Evolutionary conservation across 2,329 filamentous ascomycete genomes (phyloP), one percentile per base, ranked within the genome.

Genomic region (Dactylellina parvicollis): DNA sequence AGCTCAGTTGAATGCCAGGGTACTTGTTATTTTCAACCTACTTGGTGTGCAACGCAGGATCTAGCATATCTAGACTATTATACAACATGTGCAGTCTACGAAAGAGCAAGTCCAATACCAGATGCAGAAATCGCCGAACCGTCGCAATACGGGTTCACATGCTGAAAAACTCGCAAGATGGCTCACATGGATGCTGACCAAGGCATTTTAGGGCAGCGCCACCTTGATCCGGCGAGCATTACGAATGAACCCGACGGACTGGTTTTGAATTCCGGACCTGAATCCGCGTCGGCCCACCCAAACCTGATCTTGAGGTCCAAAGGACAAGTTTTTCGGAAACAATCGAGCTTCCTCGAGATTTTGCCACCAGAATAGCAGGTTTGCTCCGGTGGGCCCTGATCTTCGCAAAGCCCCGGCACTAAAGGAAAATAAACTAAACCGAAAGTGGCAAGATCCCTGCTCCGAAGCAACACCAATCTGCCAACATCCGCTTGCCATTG

Each of bases 401-500:
- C 49, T 49, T 72, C 67, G 67, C 67, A 64, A 72, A 72, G 67
- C 67, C 64, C 67, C 66, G 66, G 66, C 66, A 64, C 66, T 64
- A 72, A 22, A 52, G 18, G 2, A 3, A 30, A 34, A 24, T 20
- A 38, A 22, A 34, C 44, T 46, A 26, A 64, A 28, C 66, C 30
- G 7, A 32, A 72, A 59, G 22, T 34, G 66, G 66, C 24, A 61
- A 28, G 28, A 42, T 10, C 59, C 52, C 52, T 54, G 56, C 22
- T 32, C 34, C 54, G 60, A 60, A 54, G 52, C 60, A 72, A 72
- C 67, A 65, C 38, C 56, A 71, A 49, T 57, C 50, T 46, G 42
- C 56, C 55, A 67, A 69, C 55, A 40, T 47, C 50, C 30, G 18
- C 16, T 36, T 50, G 34, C 56, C 52, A 36, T n/a, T n/a, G 52